These are phyloP conservation scores for Cylindrotheca closterium DNA, from an alignment of 108 stramenopile species.

Conservation along the genomic window DNA sequence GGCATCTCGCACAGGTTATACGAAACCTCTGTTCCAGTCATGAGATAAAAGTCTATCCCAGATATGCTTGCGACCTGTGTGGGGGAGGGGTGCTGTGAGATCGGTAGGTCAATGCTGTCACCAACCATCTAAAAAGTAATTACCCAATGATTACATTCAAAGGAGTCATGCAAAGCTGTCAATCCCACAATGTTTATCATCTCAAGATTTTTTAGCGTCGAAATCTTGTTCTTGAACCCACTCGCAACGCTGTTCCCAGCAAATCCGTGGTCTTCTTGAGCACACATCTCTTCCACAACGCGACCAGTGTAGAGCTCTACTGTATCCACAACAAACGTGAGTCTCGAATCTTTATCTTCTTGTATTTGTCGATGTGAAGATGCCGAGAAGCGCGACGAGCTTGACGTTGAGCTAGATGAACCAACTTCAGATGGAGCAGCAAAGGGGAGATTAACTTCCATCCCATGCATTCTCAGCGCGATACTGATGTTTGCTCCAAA, in stretches of 20 bases:
- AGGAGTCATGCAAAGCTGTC: conserved; percentile 21
- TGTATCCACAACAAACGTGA: background rate
- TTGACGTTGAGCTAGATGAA: conserved; percentile 10
- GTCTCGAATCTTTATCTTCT: background rate
- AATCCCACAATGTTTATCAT: conserved; percentile 34
- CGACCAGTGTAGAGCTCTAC: conserved; percentile 31
- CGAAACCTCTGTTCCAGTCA: background rate
- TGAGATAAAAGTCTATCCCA: conserved; percentile 12
- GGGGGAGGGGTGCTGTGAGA: no score
- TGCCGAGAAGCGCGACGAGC: background rate
- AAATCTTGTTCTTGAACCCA: conserved; percentile 13
- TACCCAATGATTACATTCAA: conserved; percentile 32
- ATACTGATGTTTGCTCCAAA: conserved; percentile 5
- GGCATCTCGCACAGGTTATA: conserved; percentile 27
- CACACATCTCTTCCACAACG: conserved; percentile 28
- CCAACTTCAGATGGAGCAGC: conserved; percentile 1
- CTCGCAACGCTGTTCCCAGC: conserved; percentile 20
- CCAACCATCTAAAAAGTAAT: background rate
- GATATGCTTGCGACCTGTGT: conserved; percentile 13
- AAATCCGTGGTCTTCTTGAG: conserved; percentile 9
- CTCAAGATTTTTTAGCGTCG: conserved; percentile 14
- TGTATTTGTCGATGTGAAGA: background rate
- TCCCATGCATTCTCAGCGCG: conserved; percentile 27
- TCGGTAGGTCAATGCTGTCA: no score
- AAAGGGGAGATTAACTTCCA: conserved; percentile 32